Evolutionary conservation across 805 yeast genomes (phyloP).

Genomic region (Saccharomycopsis olivae): DNA sequence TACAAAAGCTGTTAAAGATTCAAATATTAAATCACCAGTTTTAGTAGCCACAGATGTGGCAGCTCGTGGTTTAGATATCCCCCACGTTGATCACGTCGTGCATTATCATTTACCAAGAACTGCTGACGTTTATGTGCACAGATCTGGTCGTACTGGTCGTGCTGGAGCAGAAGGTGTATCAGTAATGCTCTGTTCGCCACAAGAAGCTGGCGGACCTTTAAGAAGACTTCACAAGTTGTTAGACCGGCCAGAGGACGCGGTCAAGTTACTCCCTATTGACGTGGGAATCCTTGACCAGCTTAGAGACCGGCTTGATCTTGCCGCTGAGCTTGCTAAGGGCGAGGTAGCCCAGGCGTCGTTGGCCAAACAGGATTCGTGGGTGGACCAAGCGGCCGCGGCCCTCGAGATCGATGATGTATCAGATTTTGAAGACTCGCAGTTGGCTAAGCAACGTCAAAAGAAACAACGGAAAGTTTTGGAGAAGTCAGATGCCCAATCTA

Average conservation of each 20-base stretch:
- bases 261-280: conserved; percentile 67
- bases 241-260: conserved; percentile 25
- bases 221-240: conserved; percentile 50
- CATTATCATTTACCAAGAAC: conserved; percentile 93
- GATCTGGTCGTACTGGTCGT: conserved; percentile 98
- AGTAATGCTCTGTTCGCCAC: conserved; percentile 84
- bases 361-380: conserved; percentile 68
- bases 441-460: conserved; percentile 51
- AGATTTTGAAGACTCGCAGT: conserved; percentile 59
- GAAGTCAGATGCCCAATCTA: conserved; percentile 35
- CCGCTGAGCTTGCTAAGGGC: conserved; percentile 69
- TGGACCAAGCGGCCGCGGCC: conserved; percentile 85
- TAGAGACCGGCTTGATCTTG: conserved; percentile 54
- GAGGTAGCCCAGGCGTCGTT: conserved; percentile 48
- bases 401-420: conserved; percentile 67
- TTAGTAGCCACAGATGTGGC: conserved; percentile 95
- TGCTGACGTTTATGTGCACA: conserved; percentile 89
- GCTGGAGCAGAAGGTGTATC: conserved; percentile 93
- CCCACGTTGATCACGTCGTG: conserved; percentile 83
- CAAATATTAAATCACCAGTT: conserved; percentile 40
- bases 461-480: conserved; percentile 42
- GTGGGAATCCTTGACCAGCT: conserved; percentile 60
- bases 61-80: conserved; percentile 93
- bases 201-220: conserved; percentile 84
- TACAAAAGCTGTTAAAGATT: conserved; percentile 34